Evolutionary conservation across 495 filamentous ascomycete genomes (phyloP).

Genomic region (Xylaria flabelliformis): DNA sequence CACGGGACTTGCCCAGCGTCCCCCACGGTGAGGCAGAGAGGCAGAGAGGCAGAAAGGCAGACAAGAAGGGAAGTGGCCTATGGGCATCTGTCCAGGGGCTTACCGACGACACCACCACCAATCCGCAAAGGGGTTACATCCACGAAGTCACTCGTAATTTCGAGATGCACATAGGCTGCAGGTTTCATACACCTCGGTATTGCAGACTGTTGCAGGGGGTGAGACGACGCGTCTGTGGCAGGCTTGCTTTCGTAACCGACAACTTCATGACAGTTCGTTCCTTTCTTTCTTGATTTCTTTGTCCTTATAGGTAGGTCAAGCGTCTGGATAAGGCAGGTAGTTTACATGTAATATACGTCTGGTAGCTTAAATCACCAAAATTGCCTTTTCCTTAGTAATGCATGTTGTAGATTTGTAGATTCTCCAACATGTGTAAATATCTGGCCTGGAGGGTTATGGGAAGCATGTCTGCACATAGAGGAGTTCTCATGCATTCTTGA

Average conservation of each 20-base stretch:
- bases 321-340: neutral
- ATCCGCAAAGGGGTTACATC: slow-evolving; percentile 25
- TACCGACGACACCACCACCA: slow-evolving; percentile 29
- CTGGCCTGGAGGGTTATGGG: neutral
- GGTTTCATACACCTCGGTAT: slow-evolving; percentile 26
- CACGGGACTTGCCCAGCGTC: slow-evolving; percentile 39
- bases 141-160: slow-evolving; percentile 26
- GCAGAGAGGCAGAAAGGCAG: slow-evolving; percentile 21
- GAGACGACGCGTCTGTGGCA: neutral
- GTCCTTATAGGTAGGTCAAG: neutral
- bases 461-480: neutral
- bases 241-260: neutral
- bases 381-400: neutral
- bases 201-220: slow-evolving; percentile 18
- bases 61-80: slow-evolving; percentile 21
- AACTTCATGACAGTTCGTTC: neutral
- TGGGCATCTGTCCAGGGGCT: slow-evolving; percentile 4
- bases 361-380: neutral
- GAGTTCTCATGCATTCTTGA: slow-evolving; percentile 5
- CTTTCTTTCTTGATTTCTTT: neutral
- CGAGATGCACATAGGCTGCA: slow-evolving; percentile 22
- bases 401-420: neutral
- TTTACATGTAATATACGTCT: neutral
- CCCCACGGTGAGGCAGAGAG: slow-evolving; percentile 30
- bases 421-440: slow-evolving; percentile 4